These are phyloP conservation scores for Tolypocladium cylindrosporum DNA, from an alignment of 2,329 filamentous ascomycete genomes.

Conservation along the genomic window DNA sequence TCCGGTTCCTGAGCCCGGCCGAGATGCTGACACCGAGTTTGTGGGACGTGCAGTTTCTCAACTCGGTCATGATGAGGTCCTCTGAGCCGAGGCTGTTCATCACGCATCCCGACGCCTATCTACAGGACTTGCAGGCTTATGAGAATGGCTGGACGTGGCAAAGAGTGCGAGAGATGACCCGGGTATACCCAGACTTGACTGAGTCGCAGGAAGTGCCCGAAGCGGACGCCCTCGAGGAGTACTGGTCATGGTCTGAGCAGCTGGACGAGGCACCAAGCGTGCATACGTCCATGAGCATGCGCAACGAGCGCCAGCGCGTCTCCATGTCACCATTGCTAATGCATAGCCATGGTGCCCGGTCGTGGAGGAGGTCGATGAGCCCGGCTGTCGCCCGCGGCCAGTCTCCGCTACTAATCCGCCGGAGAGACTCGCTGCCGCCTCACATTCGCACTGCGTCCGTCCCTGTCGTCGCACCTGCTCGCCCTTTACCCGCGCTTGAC, in stretches of 20 bases:
- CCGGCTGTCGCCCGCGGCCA: slow-evolving; percentile 24
- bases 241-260: slow-evolving; percentile 57
- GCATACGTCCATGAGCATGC: slow-evolving; percentile 31
- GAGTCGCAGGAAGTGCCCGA: slow-evolving; percentile 42
- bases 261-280: slow-evolving; percentile 48
- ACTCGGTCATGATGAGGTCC: slow-evolving; percentile 64
- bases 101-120: slow-evolving; percentile 65
- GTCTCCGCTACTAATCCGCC: slow-evolving; percentile 28
- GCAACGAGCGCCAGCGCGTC: slow-evolving; percentile 27
- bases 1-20: slow-evolving; percentile 58
- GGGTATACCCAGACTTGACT: slow-evolving; percentile 38
- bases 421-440: slow-evolving; percentile 33
- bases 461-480: slow-evolving; percentile 28
- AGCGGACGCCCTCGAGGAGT: slow-evolving; percentile 52
- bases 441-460: slow-evolving; percentile 43
- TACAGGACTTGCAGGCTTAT: slow-evolving; percentile 49
- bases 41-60: slow-evolving; percentile 64
- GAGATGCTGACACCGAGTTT: slow-evolving; percentile 65
- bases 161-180: slow-evolving; percentile 51
- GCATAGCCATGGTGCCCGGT: slow-evolving; percentile 12
- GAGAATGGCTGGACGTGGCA: slow-evolving; percentile 61
- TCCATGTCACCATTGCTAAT: slow-evolving; percentile 32
- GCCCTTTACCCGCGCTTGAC: slow-evolving; percentile 25
- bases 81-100: slow-evolving; percentile 61
- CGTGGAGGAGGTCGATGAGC: slow-evolving; percentile 18